Evolutionary conservation across 495 filamentous ascomycete genomes (phyloP), one percentile per base, ranked within the genome.

Genomic region (Penicillium pulvis): DNA sequence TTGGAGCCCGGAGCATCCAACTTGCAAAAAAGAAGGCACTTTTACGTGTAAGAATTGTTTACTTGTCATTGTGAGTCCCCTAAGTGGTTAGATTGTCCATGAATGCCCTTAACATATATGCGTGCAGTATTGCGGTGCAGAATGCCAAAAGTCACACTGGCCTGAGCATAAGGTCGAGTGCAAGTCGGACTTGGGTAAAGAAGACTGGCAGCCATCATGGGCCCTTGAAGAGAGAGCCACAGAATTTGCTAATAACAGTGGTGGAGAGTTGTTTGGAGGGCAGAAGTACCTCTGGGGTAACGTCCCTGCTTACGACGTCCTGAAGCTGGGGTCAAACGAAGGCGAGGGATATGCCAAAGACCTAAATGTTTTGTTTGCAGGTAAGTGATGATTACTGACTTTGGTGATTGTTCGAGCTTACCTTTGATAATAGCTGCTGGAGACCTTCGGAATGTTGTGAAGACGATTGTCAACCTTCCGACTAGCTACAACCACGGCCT

Each of bases 361-460:
- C 33, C 17, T 81, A 2, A 46, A 59, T 16, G 48, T 81, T 0
- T 60, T 79, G 9, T 78, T 79, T 62, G 72, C 73, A 12, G 74
- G 77, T 80, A 57, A 28, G 64, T 60, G 17, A 1, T 23, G 20
- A 23, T 1, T 23, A 23, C 20, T 2, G 20, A 23, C 20, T 23
- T 23, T 23, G 20, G 2, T 23, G 20, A 2, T 23, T 23, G 20
- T 23, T 23, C 20, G 20, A 23, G 20, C 20, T 23, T 23, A 23
- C 35, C 11, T 39, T 8, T 28, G 55, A 28, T 1, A 12, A 61
- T 51, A 77, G 80, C 77, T 2, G 80, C 78, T 2, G 79, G 79
- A 43, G 78, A 84, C 54, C 49, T 78, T 12, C 64, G 79, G 17
- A 78, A 81, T 60, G 53, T 77, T 10, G 55, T 80, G 46, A 70